Conservation (phyloP, 2,329 filamentous ascomycete genomes). For the Dactylonectria estremocensis region DNA sequence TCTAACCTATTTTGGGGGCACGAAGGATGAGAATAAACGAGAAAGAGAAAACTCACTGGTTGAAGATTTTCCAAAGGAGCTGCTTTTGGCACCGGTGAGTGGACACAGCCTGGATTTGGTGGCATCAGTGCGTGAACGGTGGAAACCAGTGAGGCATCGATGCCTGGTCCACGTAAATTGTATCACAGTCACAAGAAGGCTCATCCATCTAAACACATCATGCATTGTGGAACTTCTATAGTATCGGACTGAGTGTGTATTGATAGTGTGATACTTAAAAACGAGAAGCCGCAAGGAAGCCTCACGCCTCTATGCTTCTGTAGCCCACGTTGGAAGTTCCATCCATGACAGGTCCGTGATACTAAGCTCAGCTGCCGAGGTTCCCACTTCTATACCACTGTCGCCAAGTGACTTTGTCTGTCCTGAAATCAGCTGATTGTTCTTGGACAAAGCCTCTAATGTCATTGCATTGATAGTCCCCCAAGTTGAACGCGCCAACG, state of each 20-base stretch:
- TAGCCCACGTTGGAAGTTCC: neutral
- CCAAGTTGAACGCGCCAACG: neutral
- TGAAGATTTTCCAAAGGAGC: neutral
- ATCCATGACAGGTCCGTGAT: neutral
- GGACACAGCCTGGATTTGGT: neutral
- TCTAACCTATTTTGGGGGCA: neutral
- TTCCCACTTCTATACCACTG: neutral
- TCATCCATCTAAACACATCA: too few relatives aligned
- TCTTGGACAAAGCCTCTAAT: neutral
- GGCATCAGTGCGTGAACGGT: neutral
- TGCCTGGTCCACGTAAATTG: too few relatives aligned
- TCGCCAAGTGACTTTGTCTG: neutral
- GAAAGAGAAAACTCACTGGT: neutral
- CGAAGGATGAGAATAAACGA: neutral
- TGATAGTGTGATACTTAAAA: too few relatives aligned
- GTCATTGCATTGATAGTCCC: neutral
- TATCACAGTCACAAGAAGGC: too few relatives aligned
- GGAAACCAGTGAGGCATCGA: too few relatives aligned
- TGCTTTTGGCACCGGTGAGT: neutral
- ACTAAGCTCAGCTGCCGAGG: neutral
- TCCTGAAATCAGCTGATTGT: neutral
- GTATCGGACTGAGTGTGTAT: too few relatives aligned
- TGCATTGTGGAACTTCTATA: too few relatives aligned
- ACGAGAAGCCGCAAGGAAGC: too few relatives aligned
- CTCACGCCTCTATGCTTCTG: neutral